Evolutionary conservation across 2,329 filamentous ascomycete species (phyloP), one percentile per base, ranked within the genome.

Genomic region (Botrytis aclada): DNA sequence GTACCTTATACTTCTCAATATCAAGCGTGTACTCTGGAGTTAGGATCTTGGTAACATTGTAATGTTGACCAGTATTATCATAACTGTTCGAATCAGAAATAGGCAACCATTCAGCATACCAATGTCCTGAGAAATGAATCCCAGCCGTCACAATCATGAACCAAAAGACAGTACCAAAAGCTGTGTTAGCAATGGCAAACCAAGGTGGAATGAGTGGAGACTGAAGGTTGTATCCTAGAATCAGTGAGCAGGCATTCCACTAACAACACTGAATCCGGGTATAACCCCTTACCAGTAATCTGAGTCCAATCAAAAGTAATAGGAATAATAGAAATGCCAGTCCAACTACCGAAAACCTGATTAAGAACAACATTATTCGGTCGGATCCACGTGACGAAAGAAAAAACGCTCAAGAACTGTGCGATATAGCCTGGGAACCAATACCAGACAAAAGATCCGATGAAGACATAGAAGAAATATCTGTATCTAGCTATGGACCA

Each of bases 101-200:
- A 4, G 89, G 88, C 70, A 92, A 82, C 79, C 89, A 93, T 73
- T 86, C 81, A 4, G 85, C 85, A 77, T 90, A 93, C 88, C 90
- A 93, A 87, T 84, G 83, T 12, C 88, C 88, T 14, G 84, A 87
- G 78, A 90, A 94, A 79, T 93, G 91, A n/a, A 94, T 81, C 8
- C 86, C 82, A 0, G 87, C 84, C 5, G 88, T 84, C 7, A 86
- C 81, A 90, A 80, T 66, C 72, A 92, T 85, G 79, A 88, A 93
- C 79, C 92, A 93, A 1, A 86, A 39, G 1, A 92, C 84, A 41
- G 93, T 87, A 25, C 91, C 91, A 47, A 93, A 88, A 58, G 92
- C 80, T 0, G 90, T 92, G 79, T 94, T 94, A 73, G 89, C 90
- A 75, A 93, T 93, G 14, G 90, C 91, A 79, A 90, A 88, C 89